Base-by-base conservation (phyloP, 805 yeast species). In the Saccharomycopsis guyanensis region DNA sequence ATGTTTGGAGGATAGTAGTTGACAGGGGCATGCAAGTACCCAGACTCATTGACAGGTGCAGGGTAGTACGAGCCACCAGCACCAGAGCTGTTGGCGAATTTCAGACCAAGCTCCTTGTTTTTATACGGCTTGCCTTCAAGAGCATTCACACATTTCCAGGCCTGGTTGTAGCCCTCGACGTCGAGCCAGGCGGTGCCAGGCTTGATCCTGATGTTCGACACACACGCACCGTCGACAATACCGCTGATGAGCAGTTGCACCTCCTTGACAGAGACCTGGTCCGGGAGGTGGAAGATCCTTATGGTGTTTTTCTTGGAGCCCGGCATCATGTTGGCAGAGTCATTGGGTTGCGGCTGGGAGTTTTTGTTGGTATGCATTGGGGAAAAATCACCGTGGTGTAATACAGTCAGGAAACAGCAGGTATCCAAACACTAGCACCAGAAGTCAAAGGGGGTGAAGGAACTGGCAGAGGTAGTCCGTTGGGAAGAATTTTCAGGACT, bases 121-220 rank as follows among this genome's bases (percentile, higher is more conserved):
- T 34, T 36, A 15, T 18, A 35, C 4, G 35, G 5, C 15, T 15
- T 22, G 7, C 33, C 40, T n/a, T 42, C 15, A 19, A 42, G 18
- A 12, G 4, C 25, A 6, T 24, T 16, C n/a, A 42, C 46, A 36
- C 46, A 42, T 20, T 42, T 42, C 46, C 46, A 42, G 16, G 46
- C 46, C 15, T 33, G 13, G 29, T 42, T 42, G 20, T 42, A 42
- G 4, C 22, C 40, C 7, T 20, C 20, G 12, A 42, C 19, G 3
- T 31, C 36, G 6, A 40, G 31, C 15, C 18, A n/a, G 6, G 43
- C 43, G 5, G 4, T 8, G 24, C n/a, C 35, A 16, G 24, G 10
- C 12, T 24, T 18, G 15, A 25, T 25, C 18, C 23, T 25, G 23
- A 40, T 29, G 12, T 18, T 22, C 4, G 43, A 8, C 7, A 10